Evolutionary conservation across 2,329 filamentous ascomycete genomes (phyloP), one percentile per base, ranked within the genome.

Genomic region (Neonectria faginata): DNA sequence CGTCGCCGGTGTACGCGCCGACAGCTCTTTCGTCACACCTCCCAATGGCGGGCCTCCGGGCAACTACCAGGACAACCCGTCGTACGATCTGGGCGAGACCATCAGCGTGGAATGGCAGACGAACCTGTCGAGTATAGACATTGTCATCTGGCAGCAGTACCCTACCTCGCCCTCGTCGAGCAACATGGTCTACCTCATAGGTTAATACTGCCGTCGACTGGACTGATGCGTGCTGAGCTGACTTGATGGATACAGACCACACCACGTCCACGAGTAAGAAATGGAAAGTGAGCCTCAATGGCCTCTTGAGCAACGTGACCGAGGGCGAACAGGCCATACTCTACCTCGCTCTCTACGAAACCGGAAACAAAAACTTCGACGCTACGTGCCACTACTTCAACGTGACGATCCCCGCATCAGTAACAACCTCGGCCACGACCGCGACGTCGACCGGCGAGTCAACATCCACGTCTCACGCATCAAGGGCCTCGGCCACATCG

Each of bases 21-120:
- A 63, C 11, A 54, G 16, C 41, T 10, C 31, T 6, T 63, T 63
- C 33, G 33, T 56, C n/a, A 33, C 41, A 18, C 60, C 60, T 2
- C 55, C 60, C 8, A 11, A 25, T 16, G 31, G 14, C 5, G 60
- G 60, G 12, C 31, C 55, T 2, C 25, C 36, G 16, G 25, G 42
- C 10, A 60, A 66, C 27, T 74, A 64, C 48, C 67, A 67, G 50
- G 71, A 75, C 29, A 74, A 75, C 50, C 71, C 74, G 1, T 57
- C 20, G 8, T 74, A 73, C 22, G 54, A 60, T 4, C 53, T 67
- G 7, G 68, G 69, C 14, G 62, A 74, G 25, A 68, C 69, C 27
- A 63, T 74, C 51, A 66, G 72, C 12, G 53, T 75, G 22, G 65
- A 73, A 60, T 75, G 73, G 72, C 44, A 52, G 22, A 68, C 71